Evolutionary conservation across 306 rosid genomes (phyloP), one percentile per base, ranked within the genome.

Genomic region (Lupinus albus): DNA sequence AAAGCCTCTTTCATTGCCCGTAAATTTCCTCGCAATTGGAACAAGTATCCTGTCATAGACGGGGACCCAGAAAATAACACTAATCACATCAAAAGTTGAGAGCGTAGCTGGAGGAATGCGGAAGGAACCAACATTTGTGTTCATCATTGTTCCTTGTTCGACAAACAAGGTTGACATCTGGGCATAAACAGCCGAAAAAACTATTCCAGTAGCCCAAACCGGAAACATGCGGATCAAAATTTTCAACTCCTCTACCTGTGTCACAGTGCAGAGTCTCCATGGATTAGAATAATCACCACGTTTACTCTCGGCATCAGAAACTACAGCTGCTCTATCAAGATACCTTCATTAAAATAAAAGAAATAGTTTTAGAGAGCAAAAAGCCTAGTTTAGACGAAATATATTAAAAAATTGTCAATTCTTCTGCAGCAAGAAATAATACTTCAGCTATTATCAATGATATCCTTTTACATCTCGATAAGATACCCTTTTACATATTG

Each of bases 151-250:
- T 52, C 99, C 99, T 85, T 90, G 97, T 52, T 90, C 99, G 60
- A 93, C 96, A 74, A 93, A 93, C 87, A 93, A 54, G 7, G 99
- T 93, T 30, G 99, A 90, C 96, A 93, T 86, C 71, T 93, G 97
- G 50, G 97, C 99, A 64, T 85, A 93, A 51, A 93, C 99, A 8
- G 97, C 97, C 10, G 99, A 42, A 72, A 90, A 93, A 61, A 82
- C 83, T 1, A 93, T 93, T 25, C 96, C 96, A 42, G 92, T 80
- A 14, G 99, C 97, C 99, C 97, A 93, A 36, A 93, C 60, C 14
- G 97, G 97, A 75, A 93, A 90, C 99, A 85, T 93, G 54, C 97
- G 99, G 73, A 93, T 81, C 83, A 90, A 76, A 54, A 90, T 90
- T 83, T 93, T 93, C 63, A 93, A 75, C 70, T 93, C 99, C 83